These are phyloP conservation scores for Dothideomycetes sp. DNA, from an alignment of 2,329 filamentous ascomycete species.

Conservation along the genomic window DNA sequence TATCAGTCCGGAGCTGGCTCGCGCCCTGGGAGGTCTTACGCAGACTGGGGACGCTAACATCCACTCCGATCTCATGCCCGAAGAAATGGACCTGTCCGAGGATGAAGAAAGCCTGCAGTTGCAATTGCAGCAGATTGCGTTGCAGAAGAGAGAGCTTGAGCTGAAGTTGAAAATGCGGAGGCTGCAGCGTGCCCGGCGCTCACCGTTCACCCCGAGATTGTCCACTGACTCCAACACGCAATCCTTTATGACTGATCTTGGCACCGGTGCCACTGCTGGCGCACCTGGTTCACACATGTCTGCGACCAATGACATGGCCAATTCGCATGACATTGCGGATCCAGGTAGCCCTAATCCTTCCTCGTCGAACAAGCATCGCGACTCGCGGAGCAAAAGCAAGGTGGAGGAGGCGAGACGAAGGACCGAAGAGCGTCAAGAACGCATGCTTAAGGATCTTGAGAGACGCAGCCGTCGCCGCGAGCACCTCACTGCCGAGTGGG, in stretches of 20 bases:
- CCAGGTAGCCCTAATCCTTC: not conserved
- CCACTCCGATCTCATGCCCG: slow-evolving; percentile 6
- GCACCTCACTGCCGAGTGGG: slow-evolving; percentile 26
- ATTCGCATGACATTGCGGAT: slow-evolving; percentile 5
- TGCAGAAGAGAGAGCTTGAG: slow-evolving; percentile 25
- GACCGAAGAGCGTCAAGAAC: slow-evolving; percentile 24
- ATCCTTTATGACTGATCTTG: slow-evolving; percentile 5
- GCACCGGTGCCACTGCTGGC: not conserved
- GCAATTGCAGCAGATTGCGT: slow-evolving; percentile 23
- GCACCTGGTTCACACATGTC: too few species aligned
- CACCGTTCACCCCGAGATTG: slow-evolving; percentile 1
- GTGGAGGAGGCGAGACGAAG: slow-evolving; percentile 24
- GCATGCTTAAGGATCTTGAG: slow-evolving; percentile 25
- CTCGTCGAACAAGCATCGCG: slow-evolving; percentile 14
- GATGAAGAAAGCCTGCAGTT: slow-evolving; percentile 25
- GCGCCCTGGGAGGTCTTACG: slow-evolving; percentile 7
- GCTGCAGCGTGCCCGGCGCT: slow-evolving; percentile 14
- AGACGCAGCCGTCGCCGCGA: slow-evolving; percentile 23
- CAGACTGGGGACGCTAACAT: not conserved
- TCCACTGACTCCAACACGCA: not conserved
- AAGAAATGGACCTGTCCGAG: slow-evolving; percentile 14
- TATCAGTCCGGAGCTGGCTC: slow-evolving; percentile 8
- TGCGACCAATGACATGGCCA: not conserved
- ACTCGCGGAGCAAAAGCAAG: slow-evolving; percentile 26
- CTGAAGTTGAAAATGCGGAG: slow-evolving; percentile 24